Evolutionary conservation across 345 rosid species (phyloP).

Genomic region (Dovyalis caffra): DNA sequence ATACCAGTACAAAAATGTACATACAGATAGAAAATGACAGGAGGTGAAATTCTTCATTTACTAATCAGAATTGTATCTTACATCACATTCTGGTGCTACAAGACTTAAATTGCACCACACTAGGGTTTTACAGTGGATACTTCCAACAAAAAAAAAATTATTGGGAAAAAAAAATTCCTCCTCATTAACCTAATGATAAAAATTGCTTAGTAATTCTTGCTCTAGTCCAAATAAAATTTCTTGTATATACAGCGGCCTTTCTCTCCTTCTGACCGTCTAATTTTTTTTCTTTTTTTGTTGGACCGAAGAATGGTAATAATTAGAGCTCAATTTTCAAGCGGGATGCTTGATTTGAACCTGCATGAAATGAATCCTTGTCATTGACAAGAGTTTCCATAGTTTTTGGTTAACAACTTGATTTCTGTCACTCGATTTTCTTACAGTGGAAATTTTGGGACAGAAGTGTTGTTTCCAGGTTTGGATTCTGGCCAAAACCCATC

Average conservation of each 20-base stretch:
- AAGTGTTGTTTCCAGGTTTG: conserved; percentile 27
- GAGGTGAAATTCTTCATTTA: conserved; percentile 21
- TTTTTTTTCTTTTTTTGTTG: too few species aligned
- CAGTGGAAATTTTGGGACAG: conserved; percentile 37
- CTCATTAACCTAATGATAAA: conserved; percentile 19
- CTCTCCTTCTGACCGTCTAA: conserved; percentile 27
- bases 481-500: conserved; percentile 66
- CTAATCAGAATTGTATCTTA: conserved; percentile 40
- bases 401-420: neutral
- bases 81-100: conserved; percentile 38
- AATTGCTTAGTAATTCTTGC: conserved; percentile 12
- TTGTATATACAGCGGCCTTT: conserved; percentile 56
- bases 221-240: conserved; percentile 36
- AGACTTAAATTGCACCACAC: conserved; percentile 10
- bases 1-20: too few species aligned
- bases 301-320: conserved; percentile 39
- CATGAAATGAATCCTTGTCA: conserved; percentile 25
- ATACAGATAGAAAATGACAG: conserved; percentile 4
- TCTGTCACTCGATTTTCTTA: conserved; percentile 8
- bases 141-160: conserved; percentile 23
- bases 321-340: conserved; percentile 60
- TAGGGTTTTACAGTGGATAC: conserved; percentile 36
- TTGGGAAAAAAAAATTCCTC: conserved; percentile 9
- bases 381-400: neutral
- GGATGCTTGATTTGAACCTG: conserved; percentile 51